Evolutionary conservation across 2,329 filamentous ascomycete species (phyloP).

Genomic region (Aspergillus hiratsukae): DNA sequence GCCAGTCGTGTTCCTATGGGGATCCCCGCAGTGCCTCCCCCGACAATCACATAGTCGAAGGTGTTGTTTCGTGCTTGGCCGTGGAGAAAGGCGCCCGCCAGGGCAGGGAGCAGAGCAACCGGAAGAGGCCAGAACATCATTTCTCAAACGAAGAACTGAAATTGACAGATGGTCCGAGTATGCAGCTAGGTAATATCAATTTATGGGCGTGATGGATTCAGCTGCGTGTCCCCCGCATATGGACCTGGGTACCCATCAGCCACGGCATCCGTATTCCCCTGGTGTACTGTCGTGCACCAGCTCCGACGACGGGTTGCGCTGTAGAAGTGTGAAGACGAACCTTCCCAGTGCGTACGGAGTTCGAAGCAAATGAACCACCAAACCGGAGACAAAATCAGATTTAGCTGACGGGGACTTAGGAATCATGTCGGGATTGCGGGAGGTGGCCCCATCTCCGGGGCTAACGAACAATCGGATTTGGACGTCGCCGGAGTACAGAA

Average conservation of each 20-base stretch:
- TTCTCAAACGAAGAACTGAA: background rate
- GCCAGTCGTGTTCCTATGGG: background rate
- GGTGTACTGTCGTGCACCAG: no score
- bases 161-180: background rate
- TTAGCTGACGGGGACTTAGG: background rate
- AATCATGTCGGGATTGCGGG: background rate
- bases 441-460: background rate
- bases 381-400: background rate
- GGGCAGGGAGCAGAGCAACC: background rate
- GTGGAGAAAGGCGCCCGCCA: background rate
- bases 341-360: background rate
- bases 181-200: background rate
- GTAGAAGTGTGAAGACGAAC: background rate
- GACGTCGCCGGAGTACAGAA: background rate
- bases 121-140: background rate
- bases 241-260: background rate
- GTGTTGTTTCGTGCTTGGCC: background rate
- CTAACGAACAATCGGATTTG: background rate
- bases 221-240: background rate
- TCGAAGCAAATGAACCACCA: background rate
- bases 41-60: background rate
- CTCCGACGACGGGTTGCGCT: no score
- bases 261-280: no score
- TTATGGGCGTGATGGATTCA: background rate
- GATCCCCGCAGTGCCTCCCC: background rate